phyloP scores from a whole-genome alignment of 768 basidiomycete species.

The Mycena rosella region DNA sequence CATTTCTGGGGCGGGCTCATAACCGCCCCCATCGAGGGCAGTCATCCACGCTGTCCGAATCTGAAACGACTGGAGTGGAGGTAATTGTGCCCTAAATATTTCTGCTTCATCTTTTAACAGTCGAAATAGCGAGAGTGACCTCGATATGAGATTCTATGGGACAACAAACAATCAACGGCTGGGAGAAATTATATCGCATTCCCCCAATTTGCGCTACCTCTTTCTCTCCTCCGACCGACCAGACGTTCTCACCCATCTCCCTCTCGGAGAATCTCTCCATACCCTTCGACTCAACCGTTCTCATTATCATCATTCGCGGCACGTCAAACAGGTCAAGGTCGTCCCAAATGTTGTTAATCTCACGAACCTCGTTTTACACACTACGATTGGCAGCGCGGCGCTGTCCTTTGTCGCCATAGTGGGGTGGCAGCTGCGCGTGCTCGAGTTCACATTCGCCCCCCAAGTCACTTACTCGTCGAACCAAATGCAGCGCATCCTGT shows the following conservation, averaged over 20 bases:
- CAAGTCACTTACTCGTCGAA: constrained; percentile 27
- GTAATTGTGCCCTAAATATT: not conserved
- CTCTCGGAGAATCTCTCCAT: constrained; percentile 20
- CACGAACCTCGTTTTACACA: constrained; percentile 26
- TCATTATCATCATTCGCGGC: constrained; percentile 17
- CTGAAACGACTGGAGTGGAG: constrained; percentile 32
- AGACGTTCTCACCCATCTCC: constrained; percentile 11
- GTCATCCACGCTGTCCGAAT: constrained; percentile 5
- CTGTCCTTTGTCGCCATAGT: constrained; percentile 15
- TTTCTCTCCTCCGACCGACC: constrained; percentile 24
- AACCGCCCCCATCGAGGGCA: constrained; percentile 8
- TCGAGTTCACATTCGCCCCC: constrained; percentile 33
- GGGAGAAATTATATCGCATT: constrained; percentile 13
- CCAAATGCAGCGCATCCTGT: constrained; percentile 27
- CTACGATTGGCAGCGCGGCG: constrained; percentile 14
- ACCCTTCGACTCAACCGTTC: constrained; percentile 31
- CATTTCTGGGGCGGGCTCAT: constrained; percentile 23
- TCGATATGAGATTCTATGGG: constrained; percentile 25
- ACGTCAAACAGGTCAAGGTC: not conserved
- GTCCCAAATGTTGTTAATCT: not conserved
- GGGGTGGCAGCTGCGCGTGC: constrained; percentile 21
- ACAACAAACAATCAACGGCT: constrained; percentile 12
- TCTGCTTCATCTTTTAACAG: not conserved
- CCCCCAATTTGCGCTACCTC: constrained; percentile 25
- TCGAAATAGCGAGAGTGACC: constrained; percentile 21